phyloP scores from a whole-genome alignment of 257 asterid genomes.

The Solanum lycopersicoides region DNA sequence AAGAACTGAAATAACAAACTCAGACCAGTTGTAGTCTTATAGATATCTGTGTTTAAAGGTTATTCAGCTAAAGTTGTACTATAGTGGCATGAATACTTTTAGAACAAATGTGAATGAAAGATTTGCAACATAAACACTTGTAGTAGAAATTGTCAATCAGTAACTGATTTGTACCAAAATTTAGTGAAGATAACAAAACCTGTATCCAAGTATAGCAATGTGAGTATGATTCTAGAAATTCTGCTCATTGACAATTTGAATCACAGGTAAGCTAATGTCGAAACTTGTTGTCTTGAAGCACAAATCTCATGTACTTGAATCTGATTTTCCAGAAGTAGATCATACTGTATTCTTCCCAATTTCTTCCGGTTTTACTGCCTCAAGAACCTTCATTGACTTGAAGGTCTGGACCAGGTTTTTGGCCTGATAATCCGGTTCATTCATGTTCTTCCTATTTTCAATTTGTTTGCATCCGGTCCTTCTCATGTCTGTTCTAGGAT shows the following conservation, averaged over 20 bases:
- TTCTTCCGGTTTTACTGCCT: constrained; percentile 53
- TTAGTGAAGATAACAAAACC: too few species aligned
- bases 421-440: not conserved
- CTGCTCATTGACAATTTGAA: constrained; percentile 78
- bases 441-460: not conserved
- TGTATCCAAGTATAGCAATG: not conserved
- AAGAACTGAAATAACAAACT: too few species aligned
- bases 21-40: too few species aligned
- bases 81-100: too few species aligned
- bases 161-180: too few species aligned
- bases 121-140: too few species aligned
- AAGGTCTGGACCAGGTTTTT: constrained; percentile 30
- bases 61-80: too few species aligned
- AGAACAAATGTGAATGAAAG: too few species aligned
- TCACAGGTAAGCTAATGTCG: constrained; percentile 51
- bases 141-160: too few species aligned
- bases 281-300: too few species aligned
- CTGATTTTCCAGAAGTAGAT: constrained; percentile 43
- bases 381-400: constrained; percentile 57
- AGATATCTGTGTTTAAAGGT: too few species aligned
- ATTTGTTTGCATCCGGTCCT: not conserved
- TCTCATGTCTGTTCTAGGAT: not conserved
- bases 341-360: constrained; percentile 65
- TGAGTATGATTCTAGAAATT: constrained; percentile 59
- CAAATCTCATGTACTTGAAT: constrained; percentile 13